phyloP scores from a whole-genome alignment of 768 basidiomycete genomes.

The Asterophora parasitica region DNA sequence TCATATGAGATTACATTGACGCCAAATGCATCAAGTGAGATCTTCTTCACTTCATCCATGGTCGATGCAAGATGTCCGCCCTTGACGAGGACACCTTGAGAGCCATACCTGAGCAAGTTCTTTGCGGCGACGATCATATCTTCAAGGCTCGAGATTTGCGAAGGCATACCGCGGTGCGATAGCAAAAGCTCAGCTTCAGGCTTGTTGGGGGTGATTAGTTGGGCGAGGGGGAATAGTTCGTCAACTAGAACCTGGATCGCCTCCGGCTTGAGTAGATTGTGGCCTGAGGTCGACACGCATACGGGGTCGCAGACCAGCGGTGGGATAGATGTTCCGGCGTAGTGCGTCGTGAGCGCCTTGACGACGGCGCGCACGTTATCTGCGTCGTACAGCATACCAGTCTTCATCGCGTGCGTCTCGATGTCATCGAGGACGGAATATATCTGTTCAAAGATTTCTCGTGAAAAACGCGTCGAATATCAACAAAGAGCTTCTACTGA shows the following conservation, averaged over 20 bases:
- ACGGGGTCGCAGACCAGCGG: slow-evolving; percentile 85
- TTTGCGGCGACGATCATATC: slow-evolving; percentile 60
- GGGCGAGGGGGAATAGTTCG: slow-evolving; percentile 67
- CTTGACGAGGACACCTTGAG: slow-evolving; percentile 68
- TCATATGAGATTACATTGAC: slow-evolving; percentile 41
- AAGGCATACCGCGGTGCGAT: slow-evolving; percentile 26
- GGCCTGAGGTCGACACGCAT: slow-evolving; percentile 86
- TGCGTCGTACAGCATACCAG: slow-evolving; percentile 80
- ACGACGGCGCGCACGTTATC: slow-evolving; percentile 49
- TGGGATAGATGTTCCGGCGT: slow-evolving; percentile 28
- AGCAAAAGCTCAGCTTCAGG: slow-evolving; percentile 73
- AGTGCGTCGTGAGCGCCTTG: slow-evolving; percentile 41
- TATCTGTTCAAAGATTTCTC: slow-evolving; percentile 44
- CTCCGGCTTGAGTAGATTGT: slow-evolving; percentile 62
- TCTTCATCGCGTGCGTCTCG: slow-evolving; percentile 71
- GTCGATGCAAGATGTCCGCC: slow-evolving; percentile 70
- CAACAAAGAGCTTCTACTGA: slow-evolving; percentile 21
- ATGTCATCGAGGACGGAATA: slow-evolving; percentile 68
- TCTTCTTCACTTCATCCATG: slow-evolving; percentile 36
- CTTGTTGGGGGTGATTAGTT: slow-evolving; percentile 82
- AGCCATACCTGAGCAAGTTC: slow-evolving; percentile 43
- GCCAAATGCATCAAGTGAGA: slow-evolving; percentile 24
- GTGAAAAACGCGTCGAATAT: slow-evolving; percentile 1
- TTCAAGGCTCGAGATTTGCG: slow-evolving; percentile 38
- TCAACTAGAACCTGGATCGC: slow-evolving; percentile 57